Percentiles rank a stretch among this genome's conserved stretches.
Conservation (phyloP, 108 stramenopile species). For the Cyclotella sp. region DNA sequence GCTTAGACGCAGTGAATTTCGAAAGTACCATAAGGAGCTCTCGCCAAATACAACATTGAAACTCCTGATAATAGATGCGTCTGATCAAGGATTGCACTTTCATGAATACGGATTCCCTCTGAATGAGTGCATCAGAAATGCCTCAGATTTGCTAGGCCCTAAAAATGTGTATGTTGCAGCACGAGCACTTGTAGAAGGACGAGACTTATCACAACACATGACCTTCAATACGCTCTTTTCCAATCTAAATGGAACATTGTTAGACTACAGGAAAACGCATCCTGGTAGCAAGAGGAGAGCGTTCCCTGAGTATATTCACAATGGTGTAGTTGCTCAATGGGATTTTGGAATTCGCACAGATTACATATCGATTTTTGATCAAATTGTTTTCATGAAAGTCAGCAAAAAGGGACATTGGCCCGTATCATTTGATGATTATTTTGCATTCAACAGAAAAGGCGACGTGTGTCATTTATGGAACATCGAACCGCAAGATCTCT, state of each 20-base stretch:
- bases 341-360: not conserved
- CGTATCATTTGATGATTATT: not conserved
- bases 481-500: not conserved
- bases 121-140: not conserved
- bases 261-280: not conserved
- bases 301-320: not conserved
- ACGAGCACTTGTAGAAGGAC: not conserved
- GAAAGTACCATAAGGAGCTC: not conserved
- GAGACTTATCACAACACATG: not conserved
- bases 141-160: not conserved
- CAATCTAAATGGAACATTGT: not conserved
- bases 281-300: not conserved
- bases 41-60: not conserved
- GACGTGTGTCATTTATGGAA: not conserved
- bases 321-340: constrained; percentile 4
- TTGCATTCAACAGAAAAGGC: not conserved
- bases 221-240: not conserved
- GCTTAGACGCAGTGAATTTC: not conserved
- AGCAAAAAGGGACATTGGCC: not conserved
- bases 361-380: not conserved
- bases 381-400: not conserved
- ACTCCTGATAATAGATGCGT: not conserved
- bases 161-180: not conserved
- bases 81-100: not conserved
- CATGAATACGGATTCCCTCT: not conserved